phyloP scores from a whole-genome alignment of 305 asterid genomes.

The Solanum hybrid region DNA sequence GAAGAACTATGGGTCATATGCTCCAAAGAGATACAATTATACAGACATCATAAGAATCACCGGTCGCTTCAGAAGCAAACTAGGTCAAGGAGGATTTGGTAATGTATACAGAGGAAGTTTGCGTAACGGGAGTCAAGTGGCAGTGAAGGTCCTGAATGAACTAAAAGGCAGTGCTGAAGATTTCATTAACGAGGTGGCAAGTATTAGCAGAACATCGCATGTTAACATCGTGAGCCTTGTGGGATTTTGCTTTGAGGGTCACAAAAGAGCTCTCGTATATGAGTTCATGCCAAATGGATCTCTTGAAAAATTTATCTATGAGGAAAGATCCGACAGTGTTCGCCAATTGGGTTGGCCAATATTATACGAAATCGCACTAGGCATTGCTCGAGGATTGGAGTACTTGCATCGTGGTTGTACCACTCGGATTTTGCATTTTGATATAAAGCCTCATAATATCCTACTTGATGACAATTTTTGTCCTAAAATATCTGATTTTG shows the following conservation, averaged over 20 bases:
- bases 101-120: slow-evolving; percentile 8
- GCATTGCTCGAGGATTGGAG: slow-evolving; percentile 18
- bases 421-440: too few relatives aligned
- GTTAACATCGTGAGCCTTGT: slow-evolving; percentile 10
- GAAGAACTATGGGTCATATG: neutral
- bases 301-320: slow-evolving; percentile 14
- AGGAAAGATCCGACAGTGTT: neutral
- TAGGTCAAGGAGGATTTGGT: slow-evolving; percentile 20
- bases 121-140: neutral
- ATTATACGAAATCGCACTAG: slow-evolving; percentile 5
- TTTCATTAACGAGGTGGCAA: slow-evolving; percentile 11
- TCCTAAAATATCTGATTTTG: slow-evolving; percentile 15
- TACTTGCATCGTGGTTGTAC: neutral
- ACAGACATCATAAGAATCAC: slow-evolving; percentile 6
- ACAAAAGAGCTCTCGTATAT: slow-evolving; percentile 9
- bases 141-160: slow-evolving; percentile 11
- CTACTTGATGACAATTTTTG: neutral
- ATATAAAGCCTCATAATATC: too few relatives aligned
- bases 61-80: neutral
- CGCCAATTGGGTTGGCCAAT: slow-evolving; percentile 1
- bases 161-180: slow-evolving; percentile 6
- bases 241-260: slow-evolving; percentile 16
- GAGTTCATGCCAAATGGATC: slow-evolving; percentile 16
- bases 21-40: slow-evolving; percentile 3
- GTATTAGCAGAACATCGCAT: slow-evolving; percentile 13